phyloP scores from a whole-genome alignment of 805 yeast species.

The Kuraishia hungarica region DNA sequence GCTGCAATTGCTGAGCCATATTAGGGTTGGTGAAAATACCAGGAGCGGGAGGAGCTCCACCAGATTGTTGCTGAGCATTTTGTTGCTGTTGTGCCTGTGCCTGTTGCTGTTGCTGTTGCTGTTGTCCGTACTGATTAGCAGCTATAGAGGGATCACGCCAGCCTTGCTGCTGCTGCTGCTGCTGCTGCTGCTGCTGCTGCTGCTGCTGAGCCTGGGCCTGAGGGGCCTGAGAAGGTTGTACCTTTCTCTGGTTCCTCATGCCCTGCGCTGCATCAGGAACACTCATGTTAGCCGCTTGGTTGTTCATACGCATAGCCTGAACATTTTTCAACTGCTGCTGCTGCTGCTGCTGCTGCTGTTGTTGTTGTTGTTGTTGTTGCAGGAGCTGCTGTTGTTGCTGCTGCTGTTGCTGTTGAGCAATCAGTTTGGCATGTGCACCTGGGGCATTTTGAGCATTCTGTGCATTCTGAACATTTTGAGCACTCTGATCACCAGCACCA shows the following conservation, averaged over 20 bases:
- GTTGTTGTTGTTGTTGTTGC: slow-evolving; percentile 6
- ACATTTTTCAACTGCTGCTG: slow-evolving; percentile 3
- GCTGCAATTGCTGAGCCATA: slow-evolving; percentile 10
- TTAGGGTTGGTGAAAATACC: slow-evolving; percentile 13
- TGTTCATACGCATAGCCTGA: not conserved
- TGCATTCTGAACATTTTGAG: not conserved
- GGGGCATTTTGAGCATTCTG: not conserved
- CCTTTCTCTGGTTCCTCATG: not conserved
- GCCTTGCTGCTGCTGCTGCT: slow-evolving; percentile 1
- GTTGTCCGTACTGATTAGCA: slow-evolving; percentile 8
- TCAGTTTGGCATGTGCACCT: too few species aligned
- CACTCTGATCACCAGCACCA: not conserved
- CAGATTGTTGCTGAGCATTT: not conserved
- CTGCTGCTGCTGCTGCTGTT: not conserved
- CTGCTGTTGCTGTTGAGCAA: not conserved
- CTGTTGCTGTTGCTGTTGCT: too few species aligned
- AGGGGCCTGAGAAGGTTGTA: not conserved
- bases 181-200: too few species aligned
- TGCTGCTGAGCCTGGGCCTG: not conserved
- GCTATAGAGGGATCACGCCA: not conserved
- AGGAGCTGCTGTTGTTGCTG: not conserved
- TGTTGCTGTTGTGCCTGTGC: slow-evolving; percentile 4
- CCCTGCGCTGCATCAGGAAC: not conserved
- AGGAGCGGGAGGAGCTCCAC: slow-evolving; percentile 4
- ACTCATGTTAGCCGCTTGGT: not conserved